Conservation (phyloP, 2,329 filamentous ascomycete genomes). For the Colletotrichum higginsianum region DNA sequence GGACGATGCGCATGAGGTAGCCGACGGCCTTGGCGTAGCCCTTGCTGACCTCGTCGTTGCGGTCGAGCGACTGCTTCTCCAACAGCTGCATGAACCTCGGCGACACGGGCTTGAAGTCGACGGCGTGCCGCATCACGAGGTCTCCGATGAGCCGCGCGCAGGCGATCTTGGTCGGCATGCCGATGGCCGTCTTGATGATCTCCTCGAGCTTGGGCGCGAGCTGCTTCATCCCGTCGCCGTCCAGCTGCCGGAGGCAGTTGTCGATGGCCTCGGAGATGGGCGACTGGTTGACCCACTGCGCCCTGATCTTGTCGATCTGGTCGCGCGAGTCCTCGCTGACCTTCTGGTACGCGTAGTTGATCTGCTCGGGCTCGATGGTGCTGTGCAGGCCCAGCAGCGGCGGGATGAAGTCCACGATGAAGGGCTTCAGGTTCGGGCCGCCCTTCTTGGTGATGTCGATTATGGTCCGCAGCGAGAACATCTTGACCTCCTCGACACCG, state of each 20-base stretch:
- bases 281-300: constrained; percentile 85
- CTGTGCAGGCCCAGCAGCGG: constrained; percentile 87
- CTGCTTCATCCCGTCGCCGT: constrained; percentile 82
- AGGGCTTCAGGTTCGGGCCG: constrained; percentile 82
- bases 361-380: constrained; percentile 87
- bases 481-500: constrained; percentile 87
- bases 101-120: constrained; percentile 82
- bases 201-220: constrained; percentile 81
- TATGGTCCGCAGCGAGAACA: constrained; percentile 86
- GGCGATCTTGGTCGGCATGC: constrained; percentile 94
- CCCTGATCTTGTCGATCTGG: constrained; percentile 89
- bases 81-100: constrained; percentile 83
- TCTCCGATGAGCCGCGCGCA: constrained; percentile 89
- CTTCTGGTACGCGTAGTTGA: constrained; percentile 95
- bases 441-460: constrained; percentile 92
- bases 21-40: constrained; percentile 90
- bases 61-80: constrained; percentile 87
- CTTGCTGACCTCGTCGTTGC: constrained; percentile 93
- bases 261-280: constrained; percentile 95
- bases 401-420: constrained; percentile 85
- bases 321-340: constrained; percentile 89
- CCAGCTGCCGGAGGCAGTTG: constrained; percentile 86
- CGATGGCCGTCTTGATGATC: constrained; percentile 88
- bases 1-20: constrained; percentile 79
- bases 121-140: constrained; percentile 83